phyloP scores from a whole-genome alignment of 2,329 filamentous ascomycete genomes.

The Chaetoscypha palmicola region DNA sequence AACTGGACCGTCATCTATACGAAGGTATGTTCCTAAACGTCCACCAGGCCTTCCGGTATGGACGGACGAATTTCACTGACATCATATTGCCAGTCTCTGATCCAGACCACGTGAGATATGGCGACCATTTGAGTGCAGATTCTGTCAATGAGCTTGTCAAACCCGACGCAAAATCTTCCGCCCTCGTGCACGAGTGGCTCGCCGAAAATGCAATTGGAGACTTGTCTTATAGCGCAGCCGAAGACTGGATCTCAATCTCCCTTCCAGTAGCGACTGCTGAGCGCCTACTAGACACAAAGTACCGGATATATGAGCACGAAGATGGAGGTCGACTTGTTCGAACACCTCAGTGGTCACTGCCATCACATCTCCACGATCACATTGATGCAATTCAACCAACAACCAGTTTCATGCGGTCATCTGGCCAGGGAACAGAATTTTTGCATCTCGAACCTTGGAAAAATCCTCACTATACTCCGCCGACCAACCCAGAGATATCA shows the following conservation, averaged over 20 bases:
- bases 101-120: conserved; percentile 47
- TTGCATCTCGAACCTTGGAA: background rate
- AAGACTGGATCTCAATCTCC: conserved; percentile 46
- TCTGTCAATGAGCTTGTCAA: conserved; percentile 47
- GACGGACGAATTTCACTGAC: too few species aligned
- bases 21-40: conserved; percentile 35
- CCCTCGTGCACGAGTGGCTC: conserved; percentile 52
- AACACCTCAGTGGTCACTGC: conserved; percentile 33
- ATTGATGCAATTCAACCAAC: conserved; percentile 50
- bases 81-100: conserved; percentile 37
- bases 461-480: conserved; percentile 2
- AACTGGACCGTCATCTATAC: conserved; percentile 48
- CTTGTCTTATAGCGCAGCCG: conserved; percentile 41
- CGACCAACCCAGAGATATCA: conserved; percentile 2
- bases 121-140: conserved; percentile 43
- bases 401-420: conserved; percentile 46
- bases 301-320: conserved; percentile 31
- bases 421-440: conserved; percentile 1
- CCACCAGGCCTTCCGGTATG: background rate
- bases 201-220: conserved; percentile 41
- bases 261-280: conserved; percentile 42
- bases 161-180: conserved; percentile 43
- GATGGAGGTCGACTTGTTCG: conserved; percentile 21
- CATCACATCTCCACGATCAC: conserved; percentile 35
- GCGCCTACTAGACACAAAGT: conserved; percentile 32